Conservation (phyloP, 2,329 filamentous ascomycete genomes). For the Scedosporium boydii region DNA sequence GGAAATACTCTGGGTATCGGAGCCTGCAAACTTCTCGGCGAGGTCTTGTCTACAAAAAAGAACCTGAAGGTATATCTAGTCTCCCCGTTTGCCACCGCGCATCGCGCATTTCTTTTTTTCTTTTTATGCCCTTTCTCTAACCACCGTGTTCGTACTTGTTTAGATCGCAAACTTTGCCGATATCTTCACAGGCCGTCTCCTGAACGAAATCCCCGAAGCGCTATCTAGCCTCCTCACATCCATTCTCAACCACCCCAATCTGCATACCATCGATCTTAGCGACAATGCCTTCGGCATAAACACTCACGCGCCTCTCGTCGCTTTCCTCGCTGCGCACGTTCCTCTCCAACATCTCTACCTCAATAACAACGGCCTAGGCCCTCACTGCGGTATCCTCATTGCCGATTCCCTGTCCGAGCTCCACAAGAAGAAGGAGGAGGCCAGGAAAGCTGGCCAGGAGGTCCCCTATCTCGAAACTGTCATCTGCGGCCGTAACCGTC, state of each 20-base stretch:
- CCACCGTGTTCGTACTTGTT: background rate
- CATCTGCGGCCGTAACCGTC: constrained; percentile 88
- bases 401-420: constrained; percentile 79
- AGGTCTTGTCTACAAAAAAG: constrained; percentile 77
- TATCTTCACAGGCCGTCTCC: constrained; percentile 90
- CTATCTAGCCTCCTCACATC: constrained; percentile 77
- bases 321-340: constrained; percentile 79
- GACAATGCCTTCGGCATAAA: constrained; percentile 98
- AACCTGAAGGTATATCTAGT: constrained; percentile 54
- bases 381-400: constrained; percentile 79
- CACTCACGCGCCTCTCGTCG: constrained; percentile 83
- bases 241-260: constrained; percentile 73
- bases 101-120: background rate
- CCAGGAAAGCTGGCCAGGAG: constrained; percentile 58
- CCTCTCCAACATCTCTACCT: constrained; percentile 90
- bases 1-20: constrained; percentile 91
- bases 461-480: constrained; percentile 89
- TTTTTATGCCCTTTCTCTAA: constrained; percentile 8
- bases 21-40: constrained; percentile 76
- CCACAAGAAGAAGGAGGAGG: constrained; percentile 73
- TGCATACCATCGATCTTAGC: constrained; percentile 89
- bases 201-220: constrained; percentile 88
- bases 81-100: background rate
- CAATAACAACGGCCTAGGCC: constrained; percentile 96
- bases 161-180: constrained; percentile 83